Base-by-base conservation (phyloP, 2,329 filamentous ascomycete species). In the Botrytis galanthina region DNA sequence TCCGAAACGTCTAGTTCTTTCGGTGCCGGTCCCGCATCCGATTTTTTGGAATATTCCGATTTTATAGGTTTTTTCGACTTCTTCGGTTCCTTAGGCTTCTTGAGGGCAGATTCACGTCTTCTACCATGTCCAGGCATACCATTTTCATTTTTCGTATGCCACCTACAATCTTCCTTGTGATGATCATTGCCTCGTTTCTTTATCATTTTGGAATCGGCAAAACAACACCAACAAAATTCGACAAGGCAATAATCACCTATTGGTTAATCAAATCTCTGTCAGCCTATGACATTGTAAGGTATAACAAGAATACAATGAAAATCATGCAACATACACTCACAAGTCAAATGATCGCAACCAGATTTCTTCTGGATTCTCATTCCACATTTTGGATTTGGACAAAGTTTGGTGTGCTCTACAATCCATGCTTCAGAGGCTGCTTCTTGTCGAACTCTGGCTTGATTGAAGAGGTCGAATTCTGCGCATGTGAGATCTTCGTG, bases 191-290 rank as follows among this genome's bases (percentile, higher is more conserved):
- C 57, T 42, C 26, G 26, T 48, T 29, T 51, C 29, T 54, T 51
- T 12, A 71, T 57, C 5, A 39, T 14, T 2, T 26, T 12, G 14
- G 12, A 44, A 29, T 71, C 70, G 4, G 26, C 70, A n/a, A 10
- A 20, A 32, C 70, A 66, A 9, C 2, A 26, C 35, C 37, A 57
- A 20, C 70, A 71, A 32, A 71, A 71, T 32, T 57, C 32, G 8
- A n/a, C 12, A 8, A 66, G 35, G 26, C 59, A 71, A 39, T 66
- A 66, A 42, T 57, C 44, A 18, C 70, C 70, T 71, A 42, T 39
- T 1, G 4, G 16, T 37, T 14, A 9, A 22, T 44, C 37, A 32
- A 46, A 35, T 54, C 26, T 61, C 5, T 12, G 3, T 63, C 7
- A 67, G 44, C 16, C 12, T 35, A 29, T 14, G 12, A 20, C 1